A percentile compares a stretch with the other conserved stretches of the same genome.
Conservation (phyloP, 148 eudicot genomes). For the Rhododendron molle region DNA sequence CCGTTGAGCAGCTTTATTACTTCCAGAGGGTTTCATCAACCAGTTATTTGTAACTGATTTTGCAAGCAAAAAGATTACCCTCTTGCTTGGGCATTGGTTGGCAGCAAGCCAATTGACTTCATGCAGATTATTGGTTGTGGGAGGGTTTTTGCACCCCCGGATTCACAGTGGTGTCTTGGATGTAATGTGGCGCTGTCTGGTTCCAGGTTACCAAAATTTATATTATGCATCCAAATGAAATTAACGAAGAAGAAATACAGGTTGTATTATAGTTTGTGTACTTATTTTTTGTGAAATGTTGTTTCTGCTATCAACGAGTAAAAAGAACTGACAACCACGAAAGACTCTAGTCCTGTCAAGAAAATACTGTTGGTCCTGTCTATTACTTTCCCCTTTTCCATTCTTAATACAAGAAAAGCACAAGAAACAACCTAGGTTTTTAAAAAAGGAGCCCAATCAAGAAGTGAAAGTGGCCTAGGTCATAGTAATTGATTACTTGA, state of each 20-base stretch:
- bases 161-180: too few relatives aligned
- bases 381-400: not conserved
- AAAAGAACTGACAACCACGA: not conserved
- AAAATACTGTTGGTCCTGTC: not conserved
- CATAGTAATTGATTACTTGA: not conserved
- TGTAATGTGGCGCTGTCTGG: not conserved
- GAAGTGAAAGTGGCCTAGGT: not conserved
- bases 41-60: not conserved
- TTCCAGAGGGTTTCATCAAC: not conserved
- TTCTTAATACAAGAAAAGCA: not conserved
- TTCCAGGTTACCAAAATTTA: not conserved
- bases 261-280: too few relatives aligned
- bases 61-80: not conserved
- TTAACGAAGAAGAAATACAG: not conserved
- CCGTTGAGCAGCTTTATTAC: not conserved
- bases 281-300: not conserved
- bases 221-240: not conserved
- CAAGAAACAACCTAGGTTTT: not conserved
- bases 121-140: not conserved
- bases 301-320: not conserved
- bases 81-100: not conserved
- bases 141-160: not conserved
- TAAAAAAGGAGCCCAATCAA: not conserved
- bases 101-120: not conserved
- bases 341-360: not conserved